A percentile compares a stretch with the other conserved stretches of the same genome.
Evolutionary conservation across 352 stramenopile genomes (phyloP).

Genomic region (Pythium brachiatum): DNA sequence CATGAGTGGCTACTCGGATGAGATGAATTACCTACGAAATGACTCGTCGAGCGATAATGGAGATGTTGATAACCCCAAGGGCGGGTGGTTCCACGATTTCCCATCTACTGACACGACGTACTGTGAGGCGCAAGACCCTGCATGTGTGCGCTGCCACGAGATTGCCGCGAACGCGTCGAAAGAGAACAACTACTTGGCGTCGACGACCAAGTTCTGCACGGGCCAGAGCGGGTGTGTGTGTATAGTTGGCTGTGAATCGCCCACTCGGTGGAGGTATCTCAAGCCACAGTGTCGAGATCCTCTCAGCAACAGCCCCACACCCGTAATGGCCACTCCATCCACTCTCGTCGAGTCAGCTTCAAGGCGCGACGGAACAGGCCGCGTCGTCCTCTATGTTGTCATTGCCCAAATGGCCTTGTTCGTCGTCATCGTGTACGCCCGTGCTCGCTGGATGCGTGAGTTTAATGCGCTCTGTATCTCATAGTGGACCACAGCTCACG

Average conservation of each 20-base stretch:
- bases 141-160: constrained; percentile 37
- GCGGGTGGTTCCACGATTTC: constrained; percentile 44
- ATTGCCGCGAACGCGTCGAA: constrained; percentile 38
- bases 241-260: constrained; percentile 43
- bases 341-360: background rate
- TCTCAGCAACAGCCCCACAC: background rate
- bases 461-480: background rate
- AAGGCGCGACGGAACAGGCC: background rate
- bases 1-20: constrained; percentile 42
- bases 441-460: constrained; percentile 19
- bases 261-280: constrained; percentile 14
- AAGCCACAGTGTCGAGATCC: constrained; percentile 10
- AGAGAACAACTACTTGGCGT: constrained; percentile 39
- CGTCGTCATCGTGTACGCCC: constrained; percentile 1
- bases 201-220: constrained; percentile 50
- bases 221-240: constrained; percentile 45
- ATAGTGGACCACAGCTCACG: too few relatives aligned
- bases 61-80: constrained; percentile 23
- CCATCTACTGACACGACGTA: constrained; percentile 49
- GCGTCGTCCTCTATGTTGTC: constrained; percentile 15
- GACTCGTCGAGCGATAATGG: constrained; percentile 36
- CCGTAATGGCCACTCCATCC: background rate
- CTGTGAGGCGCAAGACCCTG: constrained; percentile 41
- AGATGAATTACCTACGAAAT: constrained; percentile 37
- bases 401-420: constrained; percentile 21